A percentile compares a stretch with the other conserved stretches of the same genome.
These are phyloP conservation scores for Hericium rajendrae DNA, from an alignment of 768 basidiomycete genomes.

Conservation along the genomic window DNA sequence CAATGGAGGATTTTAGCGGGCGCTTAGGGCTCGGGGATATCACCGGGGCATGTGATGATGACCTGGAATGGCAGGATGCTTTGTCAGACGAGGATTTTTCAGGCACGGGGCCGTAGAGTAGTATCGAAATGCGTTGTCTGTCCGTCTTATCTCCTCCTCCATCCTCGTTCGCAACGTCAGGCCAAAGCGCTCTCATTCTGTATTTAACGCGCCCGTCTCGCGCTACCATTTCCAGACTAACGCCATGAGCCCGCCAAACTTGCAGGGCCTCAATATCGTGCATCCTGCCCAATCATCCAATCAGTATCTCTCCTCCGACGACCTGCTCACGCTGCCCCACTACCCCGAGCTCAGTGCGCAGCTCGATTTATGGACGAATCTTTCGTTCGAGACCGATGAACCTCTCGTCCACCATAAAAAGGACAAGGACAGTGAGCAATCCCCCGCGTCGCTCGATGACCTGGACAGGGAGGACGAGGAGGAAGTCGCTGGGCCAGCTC, in stretches of 20 bases:
- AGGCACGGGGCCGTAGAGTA: background rate
- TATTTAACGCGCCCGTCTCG: no score
- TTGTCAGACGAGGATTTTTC: background rate
- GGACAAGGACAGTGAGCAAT: conserved; percentile 5
- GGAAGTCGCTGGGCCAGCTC: conserved; percentile 20
- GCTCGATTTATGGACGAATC: conserved; percentile 77
- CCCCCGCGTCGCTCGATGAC: conserved; percentile 24
- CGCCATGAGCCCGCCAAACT: conserved; percentile 50
- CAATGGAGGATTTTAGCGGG: no score
- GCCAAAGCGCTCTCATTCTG: no score
- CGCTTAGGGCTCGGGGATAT: no score
- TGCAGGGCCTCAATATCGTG: conserved; percentile 78
- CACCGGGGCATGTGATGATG: background rate
- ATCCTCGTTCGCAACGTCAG: background rate
- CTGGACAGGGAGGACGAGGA: conserved; percentile 18
- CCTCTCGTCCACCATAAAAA: conserved; percentile 33
- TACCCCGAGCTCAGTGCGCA: conserved; percentile 71
- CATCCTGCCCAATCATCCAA: conserved; percentile 39
- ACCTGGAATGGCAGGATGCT: background rate
- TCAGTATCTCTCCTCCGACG: conserved; percentile 30
- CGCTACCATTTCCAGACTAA: background rate
- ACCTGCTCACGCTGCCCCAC: conserved; percentile 51
- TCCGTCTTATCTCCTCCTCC: background rate
- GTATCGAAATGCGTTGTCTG: background rate
- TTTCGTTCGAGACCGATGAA: conserved; percentile 73